Conservation (phyloP, 305 asterid genomes). For the Lippia alba region DNA sequence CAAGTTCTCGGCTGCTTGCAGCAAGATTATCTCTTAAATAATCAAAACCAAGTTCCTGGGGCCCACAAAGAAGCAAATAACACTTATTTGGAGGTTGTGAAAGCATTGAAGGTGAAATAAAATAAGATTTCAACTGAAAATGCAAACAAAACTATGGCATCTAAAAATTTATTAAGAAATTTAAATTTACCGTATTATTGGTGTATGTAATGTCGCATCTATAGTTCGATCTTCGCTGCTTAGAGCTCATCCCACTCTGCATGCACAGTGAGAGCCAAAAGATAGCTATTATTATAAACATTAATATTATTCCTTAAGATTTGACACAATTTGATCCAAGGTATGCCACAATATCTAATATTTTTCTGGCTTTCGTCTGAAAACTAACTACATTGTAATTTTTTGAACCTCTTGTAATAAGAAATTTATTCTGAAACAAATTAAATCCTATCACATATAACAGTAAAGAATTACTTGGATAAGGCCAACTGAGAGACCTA, state of each 20-base stretch:
- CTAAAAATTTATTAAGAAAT: conserved; percentile 14
- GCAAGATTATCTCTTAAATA: conserved; percentile 95
- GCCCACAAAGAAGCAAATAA: conserved; percentile 27
- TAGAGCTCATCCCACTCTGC: conserved; percentile 82
- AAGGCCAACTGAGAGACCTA: conserved; percentile 99
- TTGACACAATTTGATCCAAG: conserved; percentile 9
- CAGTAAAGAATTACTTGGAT: conserved; percentile 71
- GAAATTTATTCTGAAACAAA: conserved; percentile 22
- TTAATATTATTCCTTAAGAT: conserved; percentile 4
- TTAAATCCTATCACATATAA: neutral
- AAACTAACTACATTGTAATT: conserved; percentile 16
- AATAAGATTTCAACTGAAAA: too few species aligned
- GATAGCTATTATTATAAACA: conserved; percentile 6
- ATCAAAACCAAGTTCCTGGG: conserved; percentile 98
- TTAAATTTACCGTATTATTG: conserved; percentile 77
- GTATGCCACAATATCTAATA: conserved; percentile 25
- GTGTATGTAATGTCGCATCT: conserved; percentile 95
- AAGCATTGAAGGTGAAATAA: too few species aligned
- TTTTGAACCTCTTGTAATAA: conserved; percentile 21
- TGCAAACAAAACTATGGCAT: neutral
- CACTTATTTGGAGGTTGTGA: too few species aligned
- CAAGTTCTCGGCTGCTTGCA: conserved; percentile 76
- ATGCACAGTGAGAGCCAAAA: conserved; percentile 35
- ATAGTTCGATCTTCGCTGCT: conserved; percentile 79
- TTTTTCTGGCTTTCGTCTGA: neutral